phyloP scores from a whole-genome alignment of 2,329 filamentous ascomycete genomes.

The Cercospora sp. region DNA sequence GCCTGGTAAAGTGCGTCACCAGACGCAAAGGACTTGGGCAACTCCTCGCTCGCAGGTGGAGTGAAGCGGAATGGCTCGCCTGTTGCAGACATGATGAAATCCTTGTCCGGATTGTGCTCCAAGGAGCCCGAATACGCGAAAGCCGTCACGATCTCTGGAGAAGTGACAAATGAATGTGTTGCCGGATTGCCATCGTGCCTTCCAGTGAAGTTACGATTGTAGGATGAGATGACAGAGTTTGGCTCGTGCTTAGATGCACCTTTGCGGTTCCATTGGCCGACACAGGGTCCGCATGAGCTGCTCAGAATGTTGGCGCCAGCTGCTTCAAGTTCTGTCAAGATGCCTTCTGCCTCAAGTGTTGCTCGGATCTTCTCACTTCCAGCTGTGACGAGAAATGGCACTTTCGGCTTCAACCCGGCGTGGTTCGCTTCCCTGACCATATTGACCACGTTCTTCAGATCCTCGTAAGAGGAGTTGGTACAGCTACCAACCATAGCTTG shows the following conservation, averaged over 20 bases:
- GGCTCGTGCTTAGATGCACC: constrained; percentile 75
- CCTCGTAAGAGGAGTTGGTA: constrained; percentile 85
- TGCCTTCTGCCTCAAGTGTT: constrained; percentile 75
- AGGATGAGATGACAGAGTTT: constrained; percentile 96
- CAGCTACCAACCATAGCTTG: constrained; percentile 95
- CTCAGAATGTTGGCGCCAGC: constrained; percentile 91
- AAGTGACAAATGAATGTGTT: constrained; percentile 89
- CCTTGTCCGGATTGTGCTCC: constrained; percentile 81
- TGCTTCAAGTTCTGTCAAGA: constrained; percentile 85
- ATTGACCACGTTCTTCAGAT: constrained; percentile 88
- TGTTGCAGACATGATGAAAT: constrained; percentile 87
- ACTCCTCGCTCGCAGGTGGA: constrained; percentile 74
- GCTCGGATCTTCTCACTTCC: constrained; percentile 95
- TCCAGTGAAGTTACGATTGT: constrained; percentile 99
- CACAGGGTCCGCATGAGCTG: constrained; percentile 88
- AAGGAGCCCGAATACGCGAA: constrained; percentile 76
- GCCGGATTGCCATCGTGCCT: constrained; percentile 94
- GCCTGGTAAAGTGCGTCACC: constrained; percentile 87
- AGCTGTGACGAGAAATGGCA: constrained; percentile 88
- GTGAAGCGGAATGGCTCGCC: constrained; percentile 91
- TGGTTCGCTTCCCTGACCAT: constrained; percentile 86
- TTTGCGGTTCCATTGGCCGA: constrained; percentile 53
- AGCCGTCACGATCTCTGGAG: constrained; percentile 83
- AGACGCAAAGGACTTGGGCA: constrained; percentile 84
- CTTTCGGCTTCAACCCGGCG: constrained; percentile 90